Base-by-base conservation (phyloP, 2,329 filamentous ascomycete genomes). In the Graphilbum ipis-grandicollis region DNA sequence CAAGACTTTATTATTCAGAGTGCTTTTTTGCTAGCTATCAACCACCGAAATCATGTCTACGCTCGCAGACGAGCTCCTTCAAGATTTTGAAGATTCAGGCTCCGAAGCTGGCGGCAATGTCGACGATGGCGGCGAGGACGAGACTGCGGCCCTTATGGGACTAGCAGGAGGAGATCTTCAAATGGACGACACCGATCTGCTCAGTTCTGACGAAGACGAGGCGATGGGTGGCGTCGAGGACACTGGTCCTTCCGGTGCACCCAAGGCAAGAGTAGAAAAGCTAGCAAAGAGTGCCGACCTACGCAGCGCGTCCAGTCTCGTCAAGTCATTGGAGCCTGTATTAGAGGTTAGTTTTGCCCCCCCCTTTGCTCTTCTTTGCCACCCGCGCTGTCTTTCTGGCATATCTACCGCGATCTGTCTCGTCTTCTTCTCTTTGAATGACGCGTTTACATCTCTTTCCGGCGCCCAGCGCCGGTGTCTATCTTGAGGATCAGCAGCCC, bases 11-110 rank as follows among this genome's bases (percentile, higher is more conserved):
- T n/a, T n/a, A n/a, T n/a, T n/a, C n/a, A n/a, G n/a, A n/a, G n/a
- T 25, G 12, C 7, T 25, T 25, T 25, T 25, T 12, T 25, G 23
- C 23, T 28, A 28, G 8, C 14, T 28, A n/a, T n/a, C n/a, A n/a
- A n/a, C n/a, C n/a, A n/a, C n/a, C n/a, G n/a, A n/a, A n/a, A 26
- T n/a, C 36, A 92, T 94, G 85, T 84, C 88, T 54, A 92, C 84
- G 32, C 69, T 92, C 44, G 88, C 83, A 43, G 86, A 96, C 51
- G 88, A 96, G 55, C 71, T 98, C 10, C 67, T 96, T 48, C 82
- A 90, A 51, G 84, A 93, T 54, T 90, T 93, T 45, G 84, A 85
- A 49, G 83, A 92, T 51, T 82, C 76, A 6, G 84, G 76, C 36
- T 83, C 83, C 36, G 82, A 90, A 48, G 72, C 68, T 28, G 77